These are phyloP conservation scores for Vanrija sp. DNA, from an alignment of 1,284 basidiomycete genomes.

Conservation along the genomic window DNA sequence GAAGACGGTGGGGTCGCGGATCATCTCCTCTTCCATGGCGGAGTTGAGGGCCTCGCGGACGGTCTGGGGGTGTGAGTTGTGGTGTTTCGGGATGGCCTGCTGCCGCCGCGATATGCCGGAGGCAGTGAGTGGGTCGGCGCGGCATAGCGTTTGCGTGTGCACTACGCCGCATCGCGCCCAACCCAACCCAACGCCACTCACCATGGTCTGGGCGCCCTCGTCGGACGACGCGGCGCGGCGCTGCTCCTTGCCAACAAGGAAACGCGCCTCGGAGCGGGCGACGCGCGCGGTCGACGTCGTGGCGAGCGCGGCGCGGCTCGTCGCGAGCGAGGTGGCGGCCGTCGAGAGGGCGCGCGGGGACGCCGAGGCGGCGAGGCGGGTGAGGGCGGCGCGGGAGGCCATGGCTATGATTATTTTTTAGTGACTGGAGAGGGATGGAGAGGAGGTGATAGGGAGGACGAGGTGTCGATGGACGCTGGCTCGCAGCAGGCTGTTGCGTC, in stretches of 20 bases:
- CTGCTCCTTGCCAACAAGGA: conserved; percentile 27
- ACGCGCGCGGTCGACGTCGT: conserved; percentile 42
- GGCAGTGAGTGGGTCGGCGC: conserved; percentile 1
- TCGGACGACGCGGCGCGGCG: conserved; percentile 37
- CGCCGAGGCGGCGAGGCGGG: conserved; percentile 59
- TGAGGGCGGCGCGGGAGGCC: conserved; percentile 62
- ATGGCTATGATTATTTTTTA: conserved; percentile 45
- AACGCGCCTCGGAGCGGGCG: conserved; percentile 25
- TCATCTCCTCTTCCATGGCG: conserved; percentile 99
- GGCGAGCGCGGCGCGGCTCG: conserved; percentile 33
- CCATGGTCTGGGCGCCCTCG: conserved; percentile 40
- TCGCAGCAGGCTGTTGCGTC: not conserved
- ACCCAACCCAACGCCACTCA: conserved; percentile 26
- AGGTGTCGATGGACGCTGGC: not conserved
- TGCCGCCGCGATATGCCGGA: conserved; percentile 7
- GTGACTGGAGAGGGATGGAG: not conserved
- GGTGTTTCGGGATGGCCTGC: not conserved
- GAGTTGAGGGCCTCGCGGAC: conserved; percentile 96
- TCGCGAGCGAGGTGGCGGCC: conserved; percentile 42
- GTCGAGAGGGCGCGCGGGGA: conserved; percentile 53
- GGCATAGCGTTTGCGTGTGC: no score
- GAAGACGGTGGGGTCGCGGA: conserved; percentile 91
- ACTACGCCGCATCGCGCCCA: not conserved
- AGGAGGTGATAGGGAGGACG: not conserved
- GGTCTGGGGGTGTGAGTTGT: conserved; percentile 61